These are phyloP conservation scores for Kwoniella shandongensis DNA, from an alignment of 768 basidiomycete genomes.

Conservation along the genomic window DNA sequence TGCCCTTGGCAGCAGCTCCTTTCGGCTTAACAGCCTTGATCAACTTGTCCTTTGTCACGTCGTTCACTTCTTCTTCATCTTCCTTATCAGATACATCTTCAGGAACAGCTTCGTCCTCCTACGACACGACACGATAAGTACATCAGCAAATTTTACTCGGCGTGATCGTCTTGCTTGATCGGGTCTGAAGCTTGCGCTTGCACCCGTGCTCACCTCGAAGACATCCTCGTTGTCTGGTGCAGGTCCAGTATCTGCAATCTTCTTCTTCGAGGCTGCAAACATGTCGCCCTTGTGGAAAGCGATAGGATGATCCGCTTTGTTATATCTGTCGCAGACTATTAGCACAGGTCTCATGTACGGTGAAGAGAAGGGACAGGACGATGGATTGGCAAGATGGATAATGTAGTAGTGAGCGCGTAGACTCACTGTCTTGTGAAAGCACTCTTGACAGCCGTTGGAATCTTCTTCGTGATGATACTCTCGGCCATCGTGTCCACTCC, in stretches of 20 bases:
- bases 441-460: slow-evolving; percentile 75
- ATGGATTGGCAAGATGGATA: not conserved
- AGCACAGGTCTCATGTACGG: not conserved
- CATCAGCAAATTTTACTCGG: not conserved
- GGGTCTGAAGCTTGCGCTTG: not conserved
- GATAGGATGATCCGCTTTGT: slow-evolving; percentile 83
- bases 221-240: slow-evolving; percentile 91
- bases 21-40: slow-evolving; percentile 59
- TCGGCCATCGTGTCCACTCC: slow-evolving; percentile 80
- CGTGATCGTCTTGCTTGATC: not conserved
- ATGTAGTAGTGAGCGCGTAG: too few species aligned
- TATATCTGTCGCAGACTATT: slow-evolving; percentile 64
- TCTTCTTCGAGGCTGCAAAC: slow-evolving; percentile 78
- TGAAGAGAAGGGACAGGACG: not conserved
- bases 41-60: slow-evolving; percentile 62
- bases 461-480: slow-evolving; percentile 75
- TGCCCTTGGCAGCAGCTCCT: slow-evolving; percentile 50
- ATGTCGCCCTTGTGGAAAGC: slow-evolving; percentile 82
- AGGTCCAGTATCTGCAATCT: slow-evolving; percentile 64
- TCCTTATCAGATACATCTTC: slow-evolving; percentile 60
- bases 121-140: not conserved
- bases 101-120: slow-evolving; percentile 53
- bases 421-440: slow-evolving; percentile 80
- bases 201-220: slow-evolving; percentile 63
- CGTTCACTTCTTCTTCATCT: slow-evolving; percentile 59